phyloP scores from a whole-genome alignment of 1,139 yeast species.

The Zygosaccharomyces sapae region DNA sequence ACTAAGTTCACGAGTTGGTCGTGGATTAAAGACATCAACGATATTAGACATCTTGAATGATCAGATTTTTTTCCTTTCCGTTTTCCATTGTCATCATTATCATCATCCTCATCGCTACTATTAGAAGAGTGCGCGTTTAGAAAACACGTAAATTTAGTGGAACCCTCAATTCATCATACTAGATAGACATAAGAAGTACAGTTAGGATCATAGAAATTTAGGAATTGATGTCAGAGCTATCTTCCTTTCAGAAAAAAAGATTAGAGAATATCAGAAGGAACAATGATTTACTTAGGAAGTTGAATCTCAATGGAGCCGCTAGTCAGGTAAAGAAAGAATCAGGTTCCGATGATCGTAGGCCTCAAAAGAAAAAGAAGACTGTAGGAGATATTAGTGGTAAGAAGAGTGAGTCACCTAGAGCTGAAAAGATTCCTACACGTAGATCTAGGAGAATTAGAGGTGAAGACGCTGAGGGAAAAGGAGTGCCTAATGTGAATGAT shows the following conservation, averaged over 20 bases:
- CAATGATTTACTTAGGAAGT: constrained; percentile 46
- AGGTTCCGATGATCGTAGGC: constrained; percentile 28
- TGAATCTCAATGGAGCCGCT: constrained; percentile 43
- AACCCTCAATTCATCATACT: neutral
- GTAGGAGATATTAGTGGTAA: constrained; percentile 13
- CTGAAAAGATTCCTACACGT: constrained; percentile 48
- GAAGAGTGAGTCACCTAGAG: constrained; percentile 25
- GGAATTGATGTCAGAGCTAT: constrained; percentile 39
- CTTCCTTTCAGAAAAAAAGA: constrained; percentile 68
- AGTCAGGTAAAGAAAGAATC: constrained; percentile 38
- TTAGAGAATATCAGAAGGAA: constrained; percentile 58
- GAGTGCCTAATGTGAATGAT: constrained; percentile 31
- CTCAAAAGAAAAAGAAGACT: constrained; percentile 25
- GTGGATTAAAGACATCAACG: constrained; percentile 55
- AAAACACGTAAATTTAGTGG: constrained; percentile 2
- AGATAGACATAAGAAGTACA: neutral
- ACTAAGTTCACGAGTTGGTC: constrained; percentile 43
- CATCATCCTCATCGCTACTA: neutral
- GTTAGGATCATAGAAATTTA: neutral
- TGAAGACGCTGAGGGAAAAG: constrained; percentile 38
- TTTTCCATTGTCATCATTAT: neutral
- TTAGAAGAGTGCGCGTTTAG: constrained; percentile 4
- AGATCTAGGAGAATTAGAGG: constrained; percentile 68
- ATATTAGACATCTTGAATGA: constrained; percentile 33
- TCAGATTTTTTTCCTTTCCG: neutral